Percentiles rank a stretch among this genome's conserved stretches.
phyloP scores from a whole-genome alignment of 2,329 filamentous ascomycete genomes.

The Calonectria pseudoreteaudii region DNA sequence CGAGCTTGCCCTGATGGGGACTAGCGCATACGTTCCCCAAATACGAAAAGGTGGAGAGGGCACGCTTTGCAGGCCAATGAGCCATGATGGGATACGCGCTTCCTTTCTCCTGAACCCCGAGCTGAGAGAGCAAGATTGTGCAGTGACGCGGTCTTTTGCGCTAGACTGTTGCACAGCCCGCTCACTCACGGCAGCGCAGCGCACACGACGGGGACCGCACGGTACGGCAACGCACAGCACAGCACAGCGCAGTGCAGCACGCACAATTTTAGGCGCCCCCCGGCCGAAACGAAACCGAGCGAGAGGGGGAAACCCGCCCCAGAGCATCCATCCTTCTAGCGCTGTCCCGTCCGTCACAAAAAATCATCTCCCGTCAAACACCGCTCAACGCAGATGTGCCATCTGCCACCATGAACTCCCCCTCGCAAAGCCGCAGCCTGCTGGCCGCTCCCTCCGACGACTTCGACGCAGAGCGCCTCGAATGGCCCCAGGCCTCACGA shows the following conservation, averaged over 20 bases:
- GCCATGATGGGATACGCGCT: constrained; percentile 1
- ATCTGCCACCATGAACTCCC: constrained; percentile 9
- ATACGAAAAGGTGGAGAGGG: not conserved
- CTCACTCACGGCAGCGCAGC: not conserved
- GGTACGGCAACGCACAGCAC: not conserved
- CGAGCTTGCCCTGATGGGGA: not conserved
- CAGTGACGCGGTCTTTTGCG: constrained; percentile 7
- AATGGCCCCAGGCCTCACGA: constrained; percentile 29
- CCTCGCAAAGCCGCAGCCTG: constrained; percentile 16
- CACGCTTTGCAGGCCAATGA: not conserved
- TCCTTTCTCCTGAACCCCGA: constrained; percentile 8
- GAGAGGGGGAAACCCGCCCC: not conserved
- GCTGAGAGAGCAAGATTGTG: not conserved
- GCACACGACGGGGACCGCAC: no score
- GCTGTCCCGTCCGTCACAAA: not conserved
- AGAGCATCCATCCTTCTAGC: not conserved
- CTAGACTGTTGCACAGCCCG: not conserved
- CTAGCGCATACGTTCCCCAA: not conserved
- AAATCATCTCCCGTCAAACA: not conserved
- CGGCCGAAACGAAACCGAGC: not conserved
- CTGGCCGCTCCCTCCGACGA: constrained; percentile 2
- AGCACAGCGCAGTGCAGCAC: not conserved
- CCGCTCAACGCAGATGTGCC: not conserved
- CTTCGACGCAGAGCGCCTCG: constrained; percentile 44
- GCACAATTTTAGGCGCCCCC: not conserved